A percentile compares a stretch with the other conserved stretches of the same genome.
These are phyloP conservation scores for Xylariaceae sp. DNA, from an alignment of 2,329 filamentous ascomycete genomes.

Conservation along the genomic window DNA sequence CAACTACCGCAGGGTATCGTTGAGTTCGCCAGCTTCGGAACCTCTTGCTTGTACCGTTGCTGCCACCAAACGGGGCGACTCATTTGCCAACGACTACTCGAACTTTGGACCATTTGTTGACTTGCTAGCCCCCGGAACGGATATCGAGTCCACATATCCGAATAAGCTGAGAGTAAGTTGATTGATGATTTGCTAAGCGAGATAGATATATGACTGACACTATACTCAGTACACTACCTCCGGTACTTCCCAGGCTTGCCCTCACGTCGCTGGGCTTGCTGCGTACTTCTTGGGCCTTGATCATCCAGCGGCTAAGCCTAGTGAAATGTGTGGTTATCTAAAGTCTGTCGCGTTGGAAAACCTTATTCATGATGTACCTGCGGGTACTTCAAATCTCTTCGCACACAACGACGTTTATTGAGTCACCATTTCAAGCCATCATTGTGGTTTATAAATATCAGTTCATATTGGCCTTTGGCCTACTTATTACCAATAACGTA, in stretches of 20 bases:
- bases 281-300: slow-evolving; percentile 50
- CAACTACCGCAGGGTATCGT: slow-evolving; percentile 38
- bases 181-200: not conserved
- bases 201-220: not conserved
- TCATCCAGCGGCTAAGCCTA: slow-evolving; percentile 32
- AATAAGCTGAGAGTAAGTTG: slow-evolving; percentile 21
- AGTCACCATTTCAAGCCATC: no score
- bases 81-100: slow-evolving; percentile 39
- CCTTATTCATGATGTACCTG: slow-evolving; percentile 33
- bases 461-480: no score
- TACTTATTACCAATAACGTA: no score
- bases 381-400: no score
- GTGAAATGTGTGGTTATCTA: slow-evolving; percentile 39
- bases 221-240: slow-evolving; percentile 40
- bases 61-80: slow-evolving; percentile 39
- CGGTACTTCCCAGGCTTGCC: slow-evolving; percentile 60
- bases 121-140: slow-evolving; percentile 40
- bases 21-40: slow-evolving; percentile 46
- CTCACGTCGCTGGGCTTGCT: slow-evolving; percentile 58
- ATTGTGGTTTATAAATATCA: no score
- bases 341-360: slow-evolving; percentile 35
- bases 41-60: slow-evolving; percentile 51
- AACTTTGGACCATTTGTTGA: slow-evolving; percentile 46
- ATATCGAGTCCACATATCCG: slow-evolving; percentile 40
- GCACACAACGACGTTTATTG: no score